Base-by-base conservation (phyloP, 2,329 filamentous ascomycete genomes). In the Phialemoniopsis sp. region DNA sequence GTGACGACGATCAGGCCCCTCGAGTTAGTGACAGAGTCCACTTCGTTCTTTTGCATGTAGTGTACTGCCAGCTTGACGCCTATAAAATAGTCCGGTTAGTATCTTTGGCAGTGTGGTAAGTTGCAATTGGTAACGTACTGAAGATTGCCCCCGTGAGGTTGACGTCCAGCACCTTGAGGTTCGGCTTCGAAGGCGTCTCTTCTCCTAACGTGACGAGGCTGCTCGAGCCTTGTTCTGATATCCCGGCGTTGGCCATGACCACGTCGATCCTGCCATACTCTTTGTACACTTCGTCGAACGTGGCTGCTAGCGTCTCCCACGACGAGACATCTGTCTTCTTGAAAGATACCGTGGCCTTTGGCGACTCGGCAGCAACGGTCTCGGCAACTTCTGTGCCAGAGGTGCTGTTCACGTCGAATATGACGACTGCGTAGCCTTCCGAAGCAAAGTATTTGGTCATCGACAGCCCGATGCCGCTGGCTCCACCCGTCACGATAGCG, bases 1-100 rank as follows among this genome's bases (percentile, higher is more conserved):
- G 73, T 76, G 57, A 71, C 75, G 37, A 76, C 61, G 32, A 77
- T 72, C 7, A 59, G 60, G 1, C 71, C 70, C 18, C 62, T 41
- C 12, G 38, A 21, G 14, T n/a, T 9, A 33, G 19, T 3, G 9
- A 29, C 12, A 12, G 39, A 19, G 10, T 56, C 42, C 1, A 55
- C 47, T 3, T 40, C 34, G 38, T 72, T 73, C 47, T 67, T 70
- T 16, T 60, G 56, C 55, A 77, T 68, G 43, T 77, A 77, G 46
- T 74, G 63, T 8, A 63, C 59, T 0, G 62, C 72, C 10, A 76
- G 52, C 46, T 73, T 71, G 17, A 73, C 60, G 8, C 69, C 36
- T 19, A 6, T 13, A 15, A 21, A 12, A n/a, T 1, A 15, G n/a
- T 37, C 36, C 41, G 34, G 18, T 34, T 8, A 17, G 29, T 19